Conservation (phyloP, 345 rosid species). For the Erucastrum elatum region DNA sequence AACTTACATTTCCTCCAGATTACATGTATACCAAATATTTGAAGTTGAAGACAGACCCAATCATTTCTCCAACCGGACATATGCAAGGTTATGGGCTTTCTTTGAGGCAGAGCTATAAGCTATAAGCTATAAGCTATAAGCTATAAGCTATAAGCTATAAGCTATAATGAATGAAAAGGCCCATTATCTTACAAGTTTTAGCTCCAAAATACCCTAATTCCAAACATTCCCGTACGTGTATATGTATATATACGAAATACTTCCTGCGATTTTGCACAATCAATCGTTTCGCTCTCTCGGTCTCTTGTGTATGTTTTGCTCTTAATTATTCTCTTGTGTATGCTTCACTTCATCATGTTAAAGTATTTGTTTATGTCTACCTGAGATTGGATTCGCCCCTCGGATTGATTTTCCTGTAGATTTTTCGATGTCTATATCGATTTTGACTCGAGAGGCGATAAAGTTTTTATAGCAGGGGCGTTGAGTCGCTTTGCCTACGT, state of each 20-base stretch:
- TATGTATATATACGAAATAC: background rate
- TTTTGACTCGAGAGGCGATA: slow-evolving; percentile 18
- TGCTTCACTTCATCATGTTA: background rate
- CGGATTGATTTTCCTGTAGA: slow-evolving; percentile 26
- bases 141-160: background rate
- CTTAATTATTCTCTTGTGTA: background rate
- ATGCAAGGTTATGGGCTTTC: background rate
- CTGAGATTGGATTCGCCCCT: slow-evolving; percentile 11
- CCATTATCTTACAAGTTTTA: background rate
- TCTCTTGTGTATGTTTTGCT: background rate
- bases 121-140: background rate
- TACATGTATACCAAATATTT: too few species aligned
- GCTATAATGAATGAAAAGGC: background rate
- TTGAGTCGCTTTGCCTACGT: slow-evolving; percentile 37
- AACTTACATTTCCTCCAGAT: background rate
- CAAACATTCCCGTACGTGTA: background rate
- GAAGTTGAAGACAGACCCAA: background rate
- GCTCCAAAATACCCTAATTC: background rate
- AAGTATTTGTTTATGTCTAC: background rate
- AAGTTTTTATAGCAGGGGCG: slow-evolving; percentile 27
- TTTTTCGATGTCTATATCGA: background rate
- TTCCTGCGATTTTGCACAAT: background rate
- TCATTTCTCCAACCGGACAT: background rate
- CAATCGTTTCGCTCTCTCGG: background rate
- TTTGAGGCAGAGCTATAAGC: too few species aligned